Evolutionary conservation across 1,284 basidiomycete species (phyloP).

Genomic region (Garcileccinum viscosum): DNA sequence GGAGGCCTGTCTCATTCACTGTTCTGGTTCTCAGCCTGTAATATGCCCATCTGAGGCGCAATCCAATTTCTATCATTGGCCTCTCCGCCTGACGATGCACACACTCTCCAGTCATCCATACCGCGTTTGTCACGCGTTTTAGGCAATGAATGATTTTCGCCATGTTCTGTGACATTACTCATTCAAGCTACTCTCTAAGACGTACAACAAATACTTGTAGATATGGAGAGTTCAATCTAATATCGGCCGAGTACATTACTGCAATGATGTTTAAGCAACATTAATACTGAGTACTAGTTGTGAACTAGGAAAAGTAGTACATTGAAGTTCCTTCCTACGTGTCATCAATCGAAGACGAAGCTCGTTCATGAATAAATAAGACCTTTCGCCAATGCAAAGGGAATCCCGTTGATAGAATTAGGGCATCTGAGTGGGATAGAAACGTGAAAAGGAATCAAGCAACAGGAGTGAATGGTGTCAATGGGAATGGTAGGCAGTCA

Average conservation of each 20-base stretch:
- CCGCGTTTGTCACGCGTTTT: background rate
- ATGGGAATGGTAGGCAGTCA: conserved; percentile 4
- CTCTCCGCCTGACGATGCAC: background rate
- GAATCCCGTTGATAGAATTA: conserved; percentile 14
- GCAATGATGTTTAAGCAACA: conserved; percentile 40
- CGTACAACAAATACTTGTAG: background rate
- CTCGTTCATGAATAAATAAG: conserved; percentile 37
- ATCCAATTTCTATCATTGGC: background rate
- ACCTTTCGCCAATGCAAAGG: conserved; percentile 9
- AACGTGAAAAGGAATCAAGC: conserved; percentile 30
- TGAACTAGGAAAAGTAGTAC: conserved; percentile 38
- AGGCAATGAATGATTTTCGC: background rate
- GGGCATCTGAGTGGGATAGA: conserved; percentile 9
- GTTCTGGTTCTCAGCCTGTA: background rate
- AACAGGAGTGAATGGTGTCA: conserved; percentile 18
- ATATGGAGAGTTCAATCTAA: background rate
- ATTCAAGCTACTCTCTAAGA: background rate
- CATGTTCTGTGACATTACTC: background rate
- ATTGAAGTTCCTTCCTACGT: conserved; percentile 36
- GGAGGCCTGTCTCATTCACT: background rate
- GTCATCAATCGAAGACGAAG: conserved; percentile 20
- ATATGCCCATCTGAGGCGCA: background rate
- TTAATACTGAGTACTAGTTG: conserved; percentile 39
- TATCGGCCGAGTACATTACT: conserved; percentile 34
- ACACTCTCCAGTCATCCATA: background rate